A percentile compares a stretch with the other conserved stretches of the same genome.
Conservation (phyloP, 768 basidiomycete genomes). For the Phallus indusiatus region DNA sequence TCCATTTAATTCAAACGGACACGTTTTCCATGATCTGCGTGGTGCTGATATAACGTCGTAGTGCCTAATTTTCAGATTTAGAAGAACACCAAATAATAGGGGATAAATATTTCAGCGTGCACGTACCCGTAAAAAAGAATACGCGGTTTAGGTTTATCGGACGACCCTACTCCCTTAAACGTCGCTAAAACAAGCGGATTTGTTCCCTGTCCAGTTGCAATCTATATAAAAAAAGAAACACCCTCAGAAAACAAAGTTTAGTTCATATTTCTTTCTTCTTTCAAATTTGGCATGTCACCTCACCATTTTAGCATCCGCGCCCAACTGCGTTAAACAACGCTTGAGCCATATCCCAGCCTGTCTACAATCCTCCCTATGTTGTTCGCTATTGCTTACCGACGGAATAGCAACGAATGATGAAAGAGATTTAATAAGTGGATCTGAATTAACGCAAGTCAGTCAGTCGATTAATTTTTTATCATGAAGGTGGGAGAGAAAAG, state of each 20-base stretch:
- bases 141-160: slow-evolving; percentile 46
- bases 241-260: not conserved
- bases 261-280: too few relatives aligned
- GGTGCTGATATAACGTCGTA: slow-evolving; percentile 94
- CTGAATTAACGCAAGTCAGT: slow-evolving; percentile 30
- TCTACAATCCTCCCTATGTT: slow-evolving; percentile 77
- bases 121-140: slow-evolving; percentile 89
- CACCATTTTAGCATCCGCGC: slow-evolving; percentile 75
- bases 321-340: slow-evolving; percentile 82
- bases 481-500: too few relatives aligned
- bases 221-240: too few relatives aligned
- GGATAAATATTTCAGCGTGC: slow-evolving; percentile 12
- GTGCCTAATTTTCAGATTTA: slow-evolving; percentile 43
- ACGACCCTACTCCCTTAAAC: slow-evolving; percentile 52
- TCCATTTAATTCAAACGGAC: slow-evolving; percentile 76
- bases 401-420: slow-evolving; percentile 82
- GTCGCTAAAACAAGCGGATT: slow-evolving; percentile 89
- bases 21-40: slow-evolving; percentile 63
- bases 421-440: slow-evolving; percentile 69
- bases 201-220: slow-evolving; percentile 63
- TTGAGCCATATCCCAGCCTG: too few relatives aligned
- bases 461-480: not conserved
- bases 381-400: slow-evolving; percentile 64
- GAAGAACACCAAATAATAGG: not conserved
- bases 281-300: too few relatives aligned